Evolutionary conservation across 2,329 filamentous ascomycete species (phyloP).

Genomic region (Xylaria sp.): DNA sequence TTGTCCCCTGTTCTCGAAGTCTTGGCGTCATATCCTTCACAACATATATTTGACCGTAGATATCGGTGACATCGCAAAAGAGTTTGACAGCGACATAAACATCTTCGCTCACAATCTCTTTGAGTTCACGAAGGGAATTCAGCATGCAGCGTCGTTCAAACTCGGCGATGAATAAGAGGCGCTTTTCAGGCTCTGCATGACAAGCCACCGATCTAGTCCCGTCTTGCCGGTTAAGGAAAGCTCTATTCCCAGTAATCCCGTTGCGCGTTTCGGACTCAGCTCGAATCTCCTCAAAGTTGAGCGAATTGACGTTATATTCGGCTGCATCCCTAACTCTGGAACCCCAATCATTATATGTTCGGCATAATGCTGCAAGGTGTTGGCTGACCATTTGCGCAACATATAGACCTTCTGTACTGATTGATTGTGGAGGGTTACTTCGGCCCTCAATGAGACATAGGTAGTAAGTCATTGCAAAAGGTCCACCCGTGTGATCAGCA

Average conservation of each 20-base stretch:
- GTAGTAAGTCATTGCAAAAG: background rate
- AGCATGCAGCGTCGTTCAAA: background rate
- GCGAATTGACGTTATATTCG: background rate
- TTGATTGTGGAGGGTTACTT: background rate
- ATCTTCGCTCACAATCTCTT: background rate
- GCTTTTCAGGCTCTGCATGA: background rate
- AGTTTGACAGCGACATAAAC: slow-evolving; percentile 1
- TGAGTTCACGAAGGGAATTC: background rate
- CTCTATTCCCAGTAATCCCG: background rate
- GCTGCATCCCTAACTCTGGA: background rate
- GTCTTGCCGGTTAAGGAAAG: background rate
- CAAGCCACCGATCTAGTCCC: background rate
- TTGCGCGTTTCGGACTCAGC: background rate
- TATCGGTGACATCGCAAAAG: slow-evolving; percentile 1
- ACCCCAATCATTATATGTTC: background rate
- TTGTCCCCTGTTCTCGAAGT: background rate
- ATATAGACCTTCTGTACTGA: slow-evolving; percentile 1
- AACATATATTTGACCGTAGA: slow-evolving; percentile 4
- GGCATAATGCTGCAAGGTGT: background rate
- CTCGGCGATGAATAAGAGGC: slow-evolving; percentile 4
- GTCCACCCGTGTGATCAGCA: background rate
- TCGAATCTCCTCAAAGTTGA: background rate
- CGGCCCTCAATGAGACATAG: slow-evolving; percentile 1
- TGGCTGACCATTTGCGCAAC: slow-evolving; percentile 2
- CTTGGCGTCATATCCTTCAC: slow-evolving; percentile 3